Evolutionary conservation across 352 stramenopile species (phyloP).

Genomic region (Phytophthora hybrid): DNA sequence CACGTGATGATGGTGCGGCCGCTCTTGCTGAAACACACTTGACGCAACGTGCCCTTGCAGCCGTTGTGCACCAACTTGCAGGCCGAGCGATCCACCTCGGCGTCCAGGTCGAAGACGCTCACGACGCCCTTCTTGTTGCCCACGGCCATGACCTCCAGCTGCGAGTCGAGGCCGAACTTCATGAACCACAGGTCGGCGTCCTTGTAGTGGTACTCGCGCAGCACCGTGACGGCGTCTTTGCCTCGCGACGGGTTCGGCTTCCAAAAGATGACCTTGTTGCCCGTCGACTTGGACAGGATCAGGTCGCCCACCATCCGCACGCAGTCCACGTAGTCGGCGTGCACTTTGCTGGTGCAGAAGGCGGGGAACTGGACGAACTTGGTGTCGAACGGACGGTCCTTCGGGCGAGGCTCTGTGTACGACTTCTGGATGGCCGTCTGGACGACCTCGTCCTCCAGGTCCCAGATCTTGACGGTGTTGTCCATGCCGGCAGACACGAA

Average conservation of each 20-base stretch:
- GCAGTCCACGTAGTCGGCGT: slow-evolving; percentile 93
- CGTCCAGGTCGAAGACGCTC: slow-evolving; percentile 83
- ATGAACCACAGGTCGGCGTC: slow-evolving; percentile 90
- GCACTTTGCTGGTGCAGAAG: slow-evolving; percentile 93
- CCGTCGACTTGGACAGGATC: slow-evolving; percentile 85
- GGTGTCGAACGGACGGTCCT: slow-evolving; percentile 78
- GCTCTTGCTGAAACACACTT: slow-evolving; percentile 82
- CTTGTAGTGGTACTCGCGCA: slow-evolving; percentile 86
- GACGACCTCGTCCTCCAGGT: slow-evolving; percentile 79
- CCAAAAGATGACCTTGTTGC: slow-evolving; percentile 93
- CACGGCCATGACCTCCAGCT: slow-evolving; percentile 80
- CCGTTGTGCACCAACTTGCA: slow-evolving; percentile 79
- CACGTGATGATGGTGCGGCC: slow-evolving; percentile 77
- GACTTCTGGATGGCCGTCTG: slow-evolving; percentile 79
- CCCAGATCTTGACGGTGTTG: slow-evolving; percentile 96
- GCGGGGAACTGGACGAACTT: slow-evolving; percentile 92
- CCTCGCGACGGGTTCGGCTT: slow-evolving; percentile 87
- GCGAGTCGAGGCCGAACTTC: slow-evolving; percentile 82
- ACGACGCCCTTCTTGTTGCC: slow-evolving; percentile 86
- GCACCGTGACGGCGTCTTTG: slow-evolving; percentile 82
- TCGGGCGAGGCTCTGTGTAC: slow-evolving; percentile 72
- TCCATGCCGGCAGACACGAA: slow-evolving; percentile 94
- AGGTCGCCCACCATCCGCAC: slow-evolving; percentile 82
- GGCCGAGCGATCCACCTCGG: slow-evolving; percentile 69
- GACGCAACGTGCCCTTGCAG: slow-evolving; percentile 83